Percentiles rank a stretch among this genome's conserved stretches.
Conservation (phyloP, 2,329 filamentous ascomycete species). For the Fusarium sp. region DNA sequence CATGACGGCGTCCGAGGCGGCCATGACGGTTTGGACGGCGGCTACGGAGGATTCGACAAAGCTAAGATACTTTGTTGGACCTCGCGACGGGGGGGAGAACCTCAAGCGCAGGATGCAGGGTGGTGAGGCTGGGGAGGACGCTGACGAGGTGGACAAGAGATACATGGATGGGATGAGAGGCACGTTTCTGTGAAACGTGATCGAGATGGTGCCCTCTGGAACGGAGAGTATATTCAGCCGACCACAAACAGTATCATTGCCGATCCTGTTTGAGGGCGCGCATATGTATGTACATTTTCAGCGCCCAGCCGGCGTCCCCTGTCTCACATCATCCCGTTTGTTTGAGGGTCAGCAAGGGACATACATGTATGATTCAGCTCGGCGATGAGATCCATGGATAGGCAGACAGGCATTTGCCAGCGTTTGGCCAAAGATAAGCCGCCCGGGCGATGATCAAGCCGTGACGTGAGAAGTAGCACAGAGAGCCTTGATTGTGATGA, state of each 20-base stretch:
- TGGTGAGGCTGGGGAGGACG: background rate
- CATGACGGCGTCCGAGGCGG: constrained; percentile 18
- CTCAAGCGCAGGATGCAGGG: constrained; percentile 15
- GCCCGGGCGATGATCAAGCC: constrained; percentile 21
- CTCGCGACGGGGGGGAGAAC: constrained; percentile 9
- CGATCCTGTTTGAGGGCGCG: background rate
- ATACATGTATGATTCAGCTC: constrained; percentile 3
- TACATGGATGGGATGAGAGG: constrained; percentile 28
- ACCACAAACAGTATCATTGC: background rate
- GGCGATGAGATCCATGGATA: background rate
- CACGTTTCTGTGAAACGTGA: constrained; percentile 29
- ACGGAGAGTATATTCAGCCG: background rate
- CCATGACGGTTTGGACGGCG: constrained; percentile 16
- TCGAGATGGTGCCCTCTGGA: constrained; percentile 19
- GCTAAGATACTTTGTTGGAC: constrained; percentile 17
- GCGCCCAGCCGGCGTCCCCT: constrained; percentile 17
- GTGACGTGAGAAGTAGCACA: constrained; percentile 27
- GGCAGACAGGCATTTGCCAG: background rate
- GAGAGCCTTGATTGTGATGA: background rate
- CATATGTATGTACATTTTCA: constrained; percentile 8
- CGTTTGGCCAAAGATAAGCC: background rate
- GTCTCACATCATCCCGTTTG: constrained; percentile 31
- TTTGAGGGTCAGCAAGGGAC: constrained; percentile 34
- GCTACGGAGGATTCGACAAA: constrained; percentile 14
- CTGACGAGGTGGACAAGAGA: constrained; percentile 19